phyloP scores from a whole-genome alignment of 768 basidiomycete genomes.

The Cubamyces lactineus region DNA sequence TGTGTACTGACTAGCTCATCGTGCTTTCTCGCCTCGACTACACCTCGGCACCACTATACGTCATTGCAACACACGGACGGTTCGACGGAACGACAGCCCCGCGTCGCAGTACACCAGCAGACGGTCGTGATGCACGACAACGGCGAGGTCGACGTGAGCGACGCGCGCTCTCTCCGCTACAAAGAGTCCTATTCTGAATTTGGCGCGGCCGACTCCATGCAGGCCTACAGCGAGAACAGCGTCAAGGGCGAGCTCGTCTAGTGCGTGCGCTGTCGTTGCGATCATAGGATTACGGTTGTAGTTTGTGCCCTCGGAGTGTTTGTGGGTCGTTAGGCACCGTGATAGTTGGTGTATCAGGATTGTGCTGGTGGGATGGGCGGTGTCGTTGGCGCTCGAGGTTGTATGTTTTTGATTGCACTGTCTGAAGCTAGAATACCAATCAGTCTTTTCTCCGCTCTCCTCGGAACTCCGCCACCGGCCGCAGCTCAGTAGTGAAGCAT shows the following conservation, averaged over 20 bases:
- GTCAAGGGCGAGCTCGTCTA: conserved; percentile 13
- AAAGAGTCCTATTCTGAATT: neutral
- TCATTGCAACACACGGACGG: neutral
- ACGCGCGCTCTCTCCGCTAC: neutral
- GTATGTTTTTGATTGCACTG: no score
- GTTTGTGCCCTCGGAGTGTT: neutral
- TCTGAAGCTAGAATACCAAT: no score
- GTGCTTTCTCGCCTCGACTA: no score
- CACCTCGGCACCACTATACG: neutral
- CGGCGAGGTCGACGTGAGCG: conserved; percentile 7
- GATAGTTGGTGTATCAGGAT: no score
- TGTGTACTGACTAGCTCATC: neutral
- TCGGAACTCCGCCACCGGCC: no score
- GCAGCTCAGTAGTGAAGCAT: no score
- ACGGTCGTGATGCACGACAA: conserved; percentile 15
- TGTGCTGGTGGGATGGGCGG: no score
- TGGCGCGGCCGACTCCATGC: neutral
- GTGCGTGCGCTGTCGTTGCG: neutral
- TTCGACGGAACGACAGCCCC: neutral
- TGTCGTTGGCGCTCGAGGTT: no score
- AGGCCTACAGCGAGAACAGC: conserved; percentile 7
- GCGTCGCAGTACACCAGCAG: conserved; percentile 11
- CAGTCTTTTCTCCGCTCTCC: no score
- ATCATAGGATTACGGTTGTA: neutral
- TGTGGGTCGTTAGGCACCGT: no score